phyloP scores from a whole-genome alignment of 2,329 filamentous ascomycete genomes.

The Hymenoscyphus linearis region DNA sequence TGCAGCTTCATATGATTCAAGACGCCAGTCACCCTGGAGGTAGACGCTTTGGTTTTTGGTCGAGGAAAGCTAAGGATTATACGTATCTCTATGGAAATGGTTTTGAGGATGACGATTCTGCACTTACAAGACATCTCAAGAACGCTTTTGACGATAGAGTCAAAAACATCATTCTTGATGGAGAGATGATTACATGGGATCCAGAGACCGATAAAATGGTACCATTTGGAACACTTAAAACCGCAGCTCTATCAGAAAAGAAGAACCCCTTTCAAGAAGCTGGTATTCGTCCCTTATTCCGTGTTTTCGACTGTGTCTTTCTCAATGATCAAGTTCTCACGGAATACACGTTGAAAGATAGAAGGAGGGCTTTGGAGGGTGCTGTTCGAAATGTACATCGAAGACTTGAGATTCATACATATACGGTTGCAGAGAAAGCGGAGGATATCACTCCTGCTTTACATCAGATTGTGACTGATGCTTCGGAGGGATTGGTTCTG shows the following conservation, averaged over 20 bases:
- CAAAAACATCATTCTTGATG: slow-evolving; percentile 83
- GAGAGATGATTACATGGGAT: slow-evolving; percentile 99
- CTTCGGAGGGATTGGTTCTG: slow-evolving; percentile 83
- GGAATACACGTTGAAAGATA: slow-evolving; percentile 75
- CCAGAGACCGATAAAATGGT: slow-evolving; percentile 78
- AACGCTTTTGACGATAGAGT: slow-evolving; percentile 74
- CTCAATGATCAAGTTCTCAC: slow-evolving; percentile 79
- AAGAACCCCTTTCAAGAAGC: slow-evolving; percentile 58
- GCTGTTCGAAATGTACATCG: slow-evolving; percentile 66
- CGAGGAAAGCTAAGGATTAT: slow-evolving; percentile 92
- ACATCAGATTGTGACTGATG: slow-evolving; percentile 76
- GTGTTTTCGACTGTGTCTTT: slow-evolving; percentile 87
- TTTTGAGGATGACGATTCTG: slow-evolving; percentile 67
- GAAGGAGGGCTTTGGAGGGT: slow-evolving; percentile 67
- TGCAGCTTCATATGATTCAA: slow-evolving; percentile 88
- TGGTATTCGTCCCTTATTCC: slow-evolving; percentile 70
- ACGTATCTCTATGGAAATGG: slow-evolving; percentile 85
- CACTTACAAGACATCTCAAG: slow-evolving; percentile 74
- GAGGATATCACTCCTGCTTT: slow-evolving; percentile 75
- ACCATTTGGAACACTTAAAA: slow-evolving; percentile 89
- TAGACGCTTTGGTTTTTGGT: slow-evolving; percentile 81
- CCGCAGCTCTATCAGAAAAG: slow-evolving; percentile 75
- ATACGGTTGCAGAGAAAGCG: slow-evolving; percentile 58
- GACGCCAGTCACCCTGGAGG: slow-evolving; percentile 65
- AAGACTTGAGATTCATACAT: slow-evolving; percentile 76